Conservation (phyloP, 2,329 filamentous ascomycete genomes). For the Colletotrichum chlorophyti region DNA sequence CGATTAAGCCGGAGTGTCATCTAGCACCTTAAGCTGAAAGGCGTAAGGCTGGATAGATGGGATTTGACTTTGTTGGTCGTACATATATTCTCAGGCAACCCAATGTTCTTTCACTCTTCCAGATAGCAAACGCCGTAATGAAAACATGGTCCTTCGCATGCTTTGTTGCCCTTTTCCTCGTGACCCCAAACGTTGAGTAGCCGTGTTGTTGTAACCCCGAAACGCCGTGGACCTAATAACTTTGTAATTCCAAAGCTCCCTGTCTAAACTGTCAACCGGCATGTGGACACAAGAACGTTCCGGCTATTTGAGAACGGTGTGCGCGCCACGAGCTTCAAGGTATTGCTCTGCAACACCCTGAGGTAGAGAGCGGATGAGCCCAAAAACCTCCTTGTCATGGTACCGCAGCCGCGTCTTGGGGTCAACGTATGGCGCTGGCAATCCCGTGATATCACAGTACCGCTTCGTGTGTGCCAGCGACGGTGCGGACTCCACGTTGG, state of each 20-base stretch:
- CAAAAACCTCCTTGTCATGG: slow-evolving; percentile 91
- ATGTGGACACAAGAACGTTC: no score
- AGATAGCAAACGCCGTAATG: no score
- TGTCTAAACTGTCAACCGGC: neutral
- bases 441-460: slow-evolving; percentile 95
- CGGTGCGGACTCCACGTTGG: slow-evolving; percentile 94
- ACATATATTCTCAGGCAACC: slow-evolving; percentile 56
- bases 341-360: slow-evolving; percentile 88
- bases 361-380: slow-evolving; percentile 78
- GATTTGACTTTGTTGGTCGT: slow-evolving; percentile 95
- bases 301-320: slow-evolving; percentile 84
- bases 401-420: slow-evolving; percentile 95
- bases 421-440: slow-evolving; percentile 91
- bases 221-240: slow-evolving; percentile 2
- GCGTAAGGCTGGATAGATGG: slow-evolving; percentile 81
- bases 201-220: neutral
- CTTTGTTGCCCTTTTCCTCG: neutral
- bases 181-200: neutral
- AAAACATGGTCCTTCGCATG: neutral
- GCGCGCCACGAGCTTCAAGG: slow-evolving; percentile 86
- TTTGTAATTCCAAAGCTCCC: neutral
- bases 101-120: no score
- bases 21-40: slow-evolving; percentile 83
- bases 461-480: slow-evolving; percentile 83
- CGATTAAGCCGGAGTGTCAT: slow-evolving; percentile 99